Base-by-base conservation (phyloP, 2,329 filamentous ascomycete species). In the Ophiostoma sp. region DNA sequence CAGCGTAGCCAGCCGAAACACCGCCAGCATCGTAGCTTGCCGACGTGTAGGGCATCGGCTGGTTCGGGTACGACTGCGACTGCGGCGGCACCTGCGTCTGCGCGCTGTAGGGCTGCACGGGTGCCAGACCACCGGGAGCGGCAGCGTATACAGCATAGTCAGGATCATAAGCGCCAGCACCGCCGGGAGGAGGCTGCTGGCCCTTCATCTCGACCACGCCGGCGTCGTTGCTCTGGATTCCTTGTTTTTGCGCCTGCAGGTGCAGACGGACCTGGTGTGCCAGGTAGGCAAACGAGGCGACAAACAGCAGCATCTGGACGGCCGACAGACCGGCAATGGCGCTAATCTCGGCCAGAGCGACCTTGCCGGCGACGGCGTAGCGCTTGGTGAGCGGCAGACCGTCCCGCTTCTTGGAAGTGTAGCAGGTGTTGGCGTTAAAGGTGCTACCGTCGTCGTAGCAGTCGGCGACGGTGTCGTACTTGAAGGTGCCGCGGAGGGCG, bases 271-370 rank as follows among this genome's bases (percentile, higher is more conserved):
- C 76, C 39, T 78, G 77, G 72, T 79, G 78, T n/a, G 78, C 76
- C 3, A 86, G 78, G 75, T 84, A 85, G 25, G 83, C 83, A 72
- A 84, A 85, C 0, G 84, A 83, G 1, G 82, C 83, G 9, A 84
- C 80, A 71, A 85, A 85, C 9, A 80, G 66, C 12, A 77, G 71
- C 75, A 78, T 78, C 48, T 76, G 28, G 11, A 81, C 71, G 0
- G 79, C 80, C 31, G 79, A 80, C 42, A 81, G 69, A 3, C 80
- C 80, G 11, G 80, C 79, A 71, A 80, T 76, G 72, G 77, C 78
- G 70, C 77, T 78, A 55, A 81, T 80, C n/a, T 76, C 28, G 17
- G 77, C 78, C 1, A 79, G 77, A 0, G 76, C 80, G 0, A 31
- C 59, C 0, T 74, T 2, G 50, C 39, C 70, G 11, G 78, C 77